These are phyloP conservation scores for Tieghemostelium lacteum DNA, from an alignment of 78 protist species.

Conservation along the genomic window DNA sequence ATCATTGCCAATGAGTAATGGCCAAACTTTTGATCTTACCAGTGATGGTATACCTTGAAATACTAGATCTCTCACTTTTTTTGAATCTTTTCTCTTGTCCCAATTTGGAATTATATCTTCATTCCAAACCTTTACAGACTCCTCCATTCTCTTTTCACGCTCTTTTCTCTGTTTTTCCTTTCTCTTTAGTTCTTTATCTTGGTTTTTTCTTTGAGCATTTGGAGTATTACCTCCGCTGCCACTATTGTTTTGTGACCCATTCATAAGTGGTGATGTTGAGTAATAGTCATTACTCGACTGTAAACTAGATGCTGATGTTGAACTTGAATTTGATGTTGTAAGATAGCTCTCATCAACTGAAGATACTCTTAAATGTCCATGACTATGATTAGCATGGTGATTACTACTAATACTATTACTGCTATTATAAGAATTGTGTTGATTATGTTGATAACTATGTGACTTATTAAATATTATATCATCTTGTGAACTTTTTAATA, in stretches of 20 bases:
- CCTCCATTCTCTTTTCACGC: conserved; percentile 63
- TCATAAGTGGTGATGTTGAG: too few species aligned
- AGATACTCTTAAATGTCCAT: conserved; percentile 13
- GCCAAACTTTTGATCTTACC: conserved; percentile 85
- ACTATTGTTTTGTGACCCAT: background rate
- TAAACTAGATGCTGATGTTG: conserved; percentile 1
- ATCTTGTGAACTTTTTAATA: too few species aligned
- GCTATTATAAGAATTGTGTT: too few species aligned
- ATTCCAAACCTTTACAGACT: conserved; percentile 51
- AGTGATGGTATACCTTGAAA: conserved; percentile 86
- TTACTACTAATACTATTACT: background rate
- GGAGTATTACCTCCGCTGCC: background rate
- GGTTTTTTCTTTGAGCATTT: background rate
- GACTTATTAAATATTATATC: too few species aligned
- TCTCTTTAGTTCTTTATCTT: conserved; percentile 52
- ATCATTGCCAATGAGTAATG: conserved; percentile 81
- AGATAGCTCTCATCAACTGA: conserved; percentile 11
- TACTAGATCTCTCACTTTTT: conserved; percentile 52
- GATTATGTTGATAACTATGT: too few species aligned
- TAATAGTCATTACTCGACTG: background rate
- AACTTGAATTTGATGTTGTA: conserved; percentile 9
- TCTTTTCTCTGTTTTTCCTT: conserved; percentile 70
- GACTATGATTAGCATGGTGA: background rate
- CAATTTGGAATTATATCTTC: conserved; percentile 56
- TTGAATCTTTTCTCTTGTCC: conserved; percentile 59